Conservation (phyloP, 192 early-diverging fungal genomes). For the Gonapodya prolifera region DNA sequence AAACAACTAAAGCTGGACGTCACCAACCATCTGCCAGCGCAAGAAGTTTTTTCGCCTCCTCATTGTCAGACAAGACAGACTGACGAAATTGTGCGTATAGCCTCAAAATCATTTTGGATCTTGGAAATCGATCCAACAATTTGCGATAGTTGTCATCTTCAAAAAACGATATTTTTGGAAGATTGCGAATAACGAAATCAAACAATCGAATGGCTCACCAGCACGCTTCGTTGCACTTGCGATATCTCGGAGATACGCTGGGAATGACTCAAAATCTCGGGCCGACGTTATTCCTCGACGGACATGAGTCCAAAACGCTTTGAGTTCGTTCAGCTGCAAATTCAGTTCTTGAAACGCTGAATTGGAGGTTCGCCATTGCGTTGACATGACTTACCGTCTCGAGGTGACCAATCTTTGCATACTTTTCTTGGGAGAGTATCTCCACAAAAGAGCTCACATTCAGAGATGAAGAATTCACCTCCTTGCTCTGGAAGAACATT, state of each 20-base stretch:
- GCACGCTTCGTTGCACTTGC: neutral
- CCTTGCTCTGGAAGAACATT: no score
- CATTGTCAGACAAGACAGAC: no score
- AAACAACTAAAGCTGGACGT: no score
- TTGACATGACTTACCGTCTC: neutral
- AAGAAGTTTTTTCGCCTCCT: no score
- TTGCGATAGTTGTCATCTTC: neutral
- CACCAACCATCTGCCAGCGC: no score
- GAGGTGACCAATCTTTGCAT: neutral
- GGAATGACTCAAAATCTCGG: neutral
- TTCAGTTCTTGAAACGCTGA: no score
- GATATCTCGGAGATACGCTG: neutral
- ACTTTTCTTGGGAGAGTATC: neutral
- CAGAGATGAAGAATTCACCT: neutral
- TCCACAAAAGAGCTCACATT: neutral
- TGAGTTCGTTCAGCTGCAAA: no score
- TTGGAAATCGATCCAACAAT: neutral
- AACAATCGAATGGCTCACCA: no score
- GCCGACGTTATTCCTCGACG: neutral
- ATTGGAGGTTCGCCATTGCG: no score
- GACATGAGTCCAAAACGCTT: neutral
- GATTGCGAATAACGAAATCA: no score
- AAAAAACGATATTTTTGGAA: no score
- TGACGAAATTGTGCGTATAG: neutral
- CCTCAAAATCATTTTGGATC: neutral